Evolutionary conservation across 768 basidiomycete genomes (phyloP), one percentile per base, ranked within the genome.

Genomic region (Porpolomopsis calyptriformis): DNA sequence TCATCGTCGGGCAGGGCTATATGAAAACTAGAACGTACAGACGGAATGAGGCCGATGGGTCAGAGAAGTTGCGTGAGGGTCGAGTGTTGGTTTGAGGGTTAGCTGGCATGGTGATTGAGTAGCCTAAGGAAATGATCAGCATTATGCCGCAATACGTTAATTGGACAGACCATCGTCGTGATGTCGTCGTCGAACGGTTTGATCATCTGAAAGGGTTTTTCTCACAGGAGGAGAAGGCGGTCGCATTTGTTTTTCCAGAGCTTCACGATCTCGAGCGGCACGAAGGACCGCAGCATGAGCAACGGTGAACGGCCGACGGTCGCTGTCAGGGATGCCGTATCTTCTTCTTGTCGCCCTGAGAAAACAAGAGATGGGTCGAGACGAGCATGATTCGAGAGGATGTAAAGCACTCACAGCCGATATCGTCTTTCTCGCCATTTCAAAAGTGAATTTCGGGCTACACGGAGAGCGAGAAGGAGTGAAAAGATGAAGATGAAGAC

Each of bases 271-370:
- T 55, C 76, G 70, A 50, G 75, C 73, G 38, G 72, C 66, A 45
- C 70, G 70, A 50, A 71, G 64, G 31, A 78, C 81, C 48, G 82
- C 84, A 52, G 85, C 76, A 62, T 85, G 86, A n/a, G 87, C 88
- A 52, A 89, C 83, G 60, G 83, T 84, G 71, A 90, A 90, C 10
- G 87, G 85, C 25, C 87, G 73, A 52, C 78, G 71, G 67, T 90
- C 87, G 47, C 70, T 71, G 68, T 90, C 87, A 14, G 87, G 88
- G 49, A 90, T 90, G 38, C 87, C 88, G 57, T 87, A 77, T 64
- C 75, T 71, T 52, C 87, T 69, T 49, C 87, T 77, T 70, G 79
- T 78, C 51, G 78, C 71, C 55, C 84, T 87, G 52, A 29, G 47
- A 48, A 26, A 49, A 47, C 45, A 35, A 11, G n/a, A 27, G 27